Base-by-base conservation (phyloP, 2,329 filamentous ascomycete genomes). In the Trematosphaeria pertusa region DNA sequence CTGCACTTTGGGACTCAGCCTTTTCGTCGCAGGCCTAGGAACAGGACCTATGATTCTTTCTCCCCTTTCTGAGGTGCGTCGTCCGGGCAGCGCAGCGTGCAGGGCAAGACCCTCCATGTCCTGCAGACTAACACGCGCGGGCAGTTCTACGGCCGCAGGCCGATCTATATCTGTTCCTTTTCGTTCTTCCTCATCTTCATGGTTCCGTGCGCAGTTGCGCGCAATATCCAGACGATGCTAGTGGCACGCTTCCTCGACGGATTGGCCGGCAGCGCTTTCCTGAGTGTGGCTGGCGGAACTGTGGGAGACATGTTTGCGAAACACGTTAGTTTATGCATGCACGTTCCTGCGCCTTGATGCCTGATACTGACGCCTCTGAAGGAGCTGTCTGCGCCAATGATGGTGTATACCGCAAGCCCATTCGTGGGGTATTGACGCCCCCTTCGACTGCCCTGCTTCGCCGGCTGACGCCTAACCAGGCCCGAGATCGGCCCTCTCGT, bases 191-290 rank as follows among this genome's bases (percentile, higher is more conserved):
- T 91, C 37, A 81, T 95, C 52, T 95, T 87, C 83, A 74, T 94
- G 46, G 84, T 96, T 39, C 91, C 91, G 0, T 89, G 87, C 54
- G 91, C 91, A 1, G 85, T 92, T 15, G 88, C 89, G n/a, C 76
- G 78, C 43, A 95, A 95, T 63, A 88, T 92, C n/a, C 75, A 84
- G 56, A 94, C 90, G 4, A 84, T 95, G 77, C 74, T 96, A 40
- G 75, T 95, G 11, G 80, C 81, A 12, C 84, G 92, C 5, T 96
- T 96, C 69, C 80, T 97, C 37, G 82, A 87, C 61, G 89, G 89
- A 3, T 75, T 92, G 24, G 79, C 87, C 0, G 88, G 88, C 17
- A 79, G 76, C 52, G 81, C 81, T 2, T 84, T 84, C 51, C 61
- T 84, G 34, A 80, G 76, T 47, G 90, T 96, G 1, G 88, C 90